Evolutionary conservation across 306 rosid genomes (phyloP).

Genomic region (Abrus pulchellus): DNA sequence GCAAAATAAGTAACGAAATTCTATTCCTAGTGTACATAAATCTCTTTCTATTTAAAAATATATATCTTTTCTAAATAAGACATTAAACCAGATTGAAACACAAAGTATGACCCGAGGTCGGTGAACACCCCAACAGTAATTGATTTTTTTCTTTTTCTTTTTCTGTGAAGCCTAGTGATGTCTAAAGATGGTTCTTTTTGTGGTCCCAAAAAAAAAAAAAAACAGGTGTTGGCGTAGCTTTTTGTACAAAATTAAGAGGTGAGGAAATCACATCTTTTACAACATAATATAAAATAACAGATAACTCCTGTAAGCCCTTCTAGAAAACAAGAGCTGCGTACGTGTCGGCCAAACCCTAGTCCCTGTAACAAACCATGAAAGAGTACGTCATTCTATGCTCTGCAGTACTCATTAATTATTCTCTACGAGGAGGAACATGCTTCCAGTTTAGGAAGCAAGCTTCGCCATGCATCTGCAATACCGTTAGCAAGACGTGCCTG

Average conservation of each 20-base stretch:
- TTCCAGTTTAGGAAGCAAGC: conserved; percentile 96
- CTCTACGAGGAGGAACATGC: conserved; percentile 63
- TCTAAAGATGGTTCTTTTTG: conserved; percentile 15
- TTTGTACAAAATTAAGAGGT: conserved; percentile 60
- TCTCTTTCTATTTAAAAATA: too few species aligned
- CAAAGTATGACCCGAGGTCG: too few species aligned
- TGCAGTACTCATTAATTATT: conserved; percentile 35
- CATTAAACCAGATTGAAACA: too few species aligned
- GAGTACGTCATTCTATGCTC: conserved; percentile 39
- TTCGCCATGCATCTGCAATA: conserved; percentile 93
- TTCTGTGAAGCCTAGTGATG: too few species aligned
- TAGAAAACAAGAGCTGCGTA: conserved; percentile 56
- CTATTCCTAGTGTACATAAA: too few species aligned
- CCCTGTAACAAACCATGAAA: conserved; percentile 33
- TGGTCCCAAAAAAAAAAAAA: background rate
- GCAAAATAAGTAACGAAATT: too few species aligned
- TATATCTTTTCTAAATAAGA: too few species aligned
- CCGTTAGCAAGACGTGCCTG: conserved; percentile 90
- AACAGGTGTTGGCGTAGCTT: background rate
- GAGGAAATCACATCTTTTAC: conserved; percentile 47
- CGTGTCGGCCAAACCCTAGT: conserved; percentile 40
- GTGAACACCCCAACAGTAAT: too few species aligned
- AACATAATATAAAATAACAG: conserved; percentile 54
- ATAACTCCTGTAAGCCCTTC: conserved; percentile 49
- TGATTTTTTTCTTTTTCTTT: too few species aligned